Evolutionary conservation across 306 rosid genomes (phyloP), one percentile per base, ranked within the genome.

Genomic region (Begonia peltatifolia): DNA sequence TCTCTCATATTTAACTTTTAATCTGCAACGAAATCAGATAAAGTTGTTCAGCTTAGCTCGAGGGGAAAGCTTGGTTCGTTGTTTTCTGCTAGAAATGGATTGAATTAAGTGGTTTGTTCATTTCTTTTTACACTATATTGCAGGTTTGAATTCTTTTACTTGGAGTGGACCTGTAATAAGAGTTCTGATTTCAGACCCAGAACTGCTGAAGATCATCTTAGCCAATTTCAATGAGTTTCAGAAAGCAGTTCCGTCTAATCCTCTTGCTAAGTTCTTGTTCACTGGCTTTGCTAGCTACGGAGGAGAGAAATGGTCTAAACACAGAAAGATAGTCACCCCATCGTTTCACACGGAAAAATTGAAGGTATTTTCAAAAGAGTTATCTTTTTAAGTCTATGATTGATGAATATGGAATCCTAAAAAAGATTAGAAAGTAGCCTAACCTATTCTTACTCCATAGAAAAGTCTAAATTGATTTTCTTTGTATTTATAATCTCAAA

Each of bases 161-260:
- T 76, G 78, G 82, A 43, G 36, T 16, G 76, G 73, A 2, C 14
- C 52, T 12, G 42, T 9, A 14, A 59, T 70, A n/a, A 62, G 46
- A 35, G 71, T 72, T 52, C 46, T 50, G 46, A 56, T 76, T 12
- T 46, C 50, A 22, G 66, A 62, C 5, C 70, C 73, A 5, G 58
- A 58, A 5, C 56, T 57, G 52, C 35, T 76, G 30, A 72, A 68
- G 46, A 53, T 68, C 14, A 47, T 72, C 47, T 62, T 76, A 6
- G 47, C 63, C 53, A 59, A 47, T 14, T 42, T 46, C 1, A 11
- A 42, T 9, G 75, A 65, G 4, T 56, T 43, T n/a, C 59, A 2
- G 9, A 42, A 52, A 47, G 6, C 2, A 25, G 36, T 0, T 47
- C 1, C 1, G 3, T 0, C 42, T 13, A 43, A 18, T 30, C 67